Conservation (phyloP, 768 basidiomycete species). For the Trametes elegans region DNA sequence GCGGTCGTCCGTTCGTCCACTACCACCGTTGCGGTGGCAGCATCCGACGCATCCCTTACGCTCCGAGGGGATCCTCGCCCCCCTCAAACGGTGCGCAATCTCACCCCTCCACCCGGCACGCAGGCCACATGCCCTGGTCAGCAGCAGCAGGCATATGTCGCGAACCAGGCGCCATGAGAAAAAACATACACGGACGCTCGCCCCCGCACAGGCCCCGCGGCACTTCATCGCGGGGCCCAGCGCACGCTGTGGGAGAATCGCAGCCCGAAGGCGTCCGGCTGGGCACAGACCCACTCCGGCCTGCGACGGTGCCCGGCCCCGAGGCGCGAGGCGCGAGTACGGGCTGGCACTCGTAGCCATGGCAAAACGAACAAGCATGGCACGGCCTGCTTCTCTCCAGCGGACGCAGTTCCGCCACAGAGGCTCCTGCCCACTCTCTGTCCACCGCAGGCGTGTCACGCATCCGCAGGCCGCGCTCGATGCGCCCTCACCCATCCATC, state of each 20-base stretch:
- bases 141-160: background rate
- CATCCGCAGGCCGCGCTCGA: too few species aligned
- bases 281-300: background rate
- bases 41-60: background rate
- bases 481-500: too few species aligned
- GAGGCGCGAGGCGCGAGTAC: background rate
- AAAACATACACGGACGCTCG: background rate
- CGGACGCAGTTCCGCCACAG: background rate
- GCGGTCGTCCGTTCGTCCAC: too few species aligned
- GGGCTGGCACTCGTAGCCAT: too few species aligned
- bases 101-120: background rate
- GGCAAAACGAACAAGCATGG: background rate
- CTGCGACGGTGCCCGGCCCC: background rate
- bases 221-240: background rate
- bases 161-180: background rate
- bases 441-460: background rate
- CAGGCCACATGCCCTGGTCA: slow-evolving; percentile 4
- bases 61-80: background rate
- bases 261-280: background rate
- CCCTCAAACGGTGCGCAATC: background rate
- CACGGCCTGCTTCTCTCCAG: background rate
- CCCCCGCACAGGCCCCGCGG: background rate
- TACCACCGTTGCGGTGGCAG: background rate
- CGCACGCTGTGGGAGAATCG: slow-evolving; percentile 1
- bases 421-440: background rate